These are phyloP conservation scores for Heliamphora exappendiculata DNA, from an alignment of 148 eudicot species.

Conservation along the genomic window DNA sequence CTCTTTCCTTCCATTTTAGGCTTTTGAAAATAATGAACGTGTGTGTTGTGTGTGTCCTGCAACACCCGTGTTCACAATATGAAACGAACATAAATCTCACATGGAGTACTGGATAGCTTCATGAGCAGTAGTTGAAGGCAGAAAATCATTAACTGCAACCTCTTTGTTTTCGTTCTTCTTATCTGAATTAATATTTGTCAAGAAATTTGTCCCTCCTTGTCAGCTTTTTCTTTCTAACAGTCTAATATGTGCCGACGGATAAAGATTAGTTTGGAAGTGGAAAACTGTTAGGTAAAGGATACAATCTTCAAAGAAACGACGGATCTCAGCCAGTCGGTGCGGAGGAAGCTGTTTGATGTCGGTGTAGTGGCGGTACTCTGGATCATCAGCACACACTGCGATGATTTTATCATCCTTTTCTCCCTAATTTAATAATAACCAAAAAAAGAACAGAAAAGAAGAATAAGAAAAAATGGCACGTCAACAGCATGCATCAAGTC, in stretches of 20 bases:
- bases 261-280: no score
- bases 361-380: conserved; percentile 67
- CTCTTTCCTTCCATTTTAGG: not conserved
- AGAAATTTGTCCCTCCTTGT: conserved; percentile 3
- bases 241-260: no score
- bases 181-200: conserved; percentile 24
- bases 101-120: conserved; percentile 66
- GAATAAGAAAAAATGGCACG: no score
- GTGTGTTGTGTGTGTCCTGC: not conserved
- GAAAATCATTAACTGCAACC: conserved; percentile 50
- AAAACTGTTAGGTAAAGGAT: conserved; percentile 27
- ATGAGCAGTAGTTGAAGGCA: conserved; percentile 43
- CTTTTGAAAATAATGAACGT: not conserved
- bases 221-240: no score
- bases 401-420: conserved; percentile 87
- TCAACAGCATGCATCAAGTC: no score
- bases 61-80: not conserved
- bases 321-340: conserved; percentile 75
- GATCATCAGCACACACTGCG: conserved; percentile 90
- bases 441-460: not conserved
- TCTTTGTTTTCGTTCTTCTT: conserved; percentile 71
- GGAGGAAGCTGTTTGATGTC: conserved; percentile 73
- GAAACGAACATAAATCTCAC: conserved; percentile 27
- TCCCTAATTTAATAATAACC: conserved; percentile 33
- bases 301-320: conserved; percentile 88